Percentiles rank a stretch among this genome's conserved stretches.
phyloP scores from a whole-genome alignment of 306 rosid species.

The Ormosia semicastrata region DNA sequence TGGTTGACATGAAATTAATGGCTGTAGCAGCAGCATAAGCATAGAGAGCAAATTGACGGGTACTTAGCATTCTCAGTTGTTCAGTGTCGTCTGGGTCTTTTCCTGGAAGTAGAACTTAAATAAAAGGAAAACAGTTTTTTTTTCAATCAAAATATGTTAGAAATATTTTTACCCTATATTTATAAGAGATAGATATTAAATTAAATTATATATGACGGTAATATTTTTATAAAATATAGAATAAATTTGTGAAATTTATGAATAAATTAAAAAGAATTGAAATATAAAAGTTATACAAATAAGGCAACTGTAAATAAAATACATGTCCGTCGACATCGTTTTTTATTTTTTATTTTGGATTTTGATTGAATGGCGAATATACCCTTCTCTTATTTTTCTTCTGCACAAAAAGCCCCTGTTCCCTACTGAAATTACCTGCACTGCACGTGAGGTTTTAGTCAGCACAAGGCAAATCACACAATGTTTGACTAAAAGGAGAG shows the following conservation, averaged over 20 bases:
- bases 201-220: no score
- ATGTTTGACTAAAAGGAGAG: conserved; percentile 16
- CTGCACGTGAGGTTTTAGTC: neutral
- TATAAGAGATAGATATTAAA: no score
- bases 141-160: no score
- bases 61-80: conserved; percentile 19
- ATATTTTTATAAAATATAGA: no score
- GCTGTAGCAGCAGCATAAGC: conserved; percentile 8
- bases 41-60: neutral
- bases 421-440: neutral
- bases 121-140: no score
- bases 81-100: conserved; percentile 12
- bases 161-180: no score
- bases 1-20: conserved; percentile 23
- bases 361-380: conserved; percentile 1
- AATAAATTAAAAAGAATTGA: no score
- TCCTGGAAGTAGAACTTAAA: neutral
- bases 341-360: neutral
- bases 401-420: conserved; percentile 19
- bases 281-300: no score
- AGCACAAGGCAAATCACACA: neutral
- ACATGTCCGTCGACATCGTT: conserved; percentile 20
- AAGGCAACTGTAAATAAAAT: conserved; percentile 7
- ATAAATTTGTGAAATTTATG: no score
- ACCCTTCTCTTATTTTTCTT: neutral